Evolutionary conservation across 176 grass and related monocot species (phyloP), one percentile per base, ranked within the genome.

Genomic region (Musa schizocarpa): DNA sequence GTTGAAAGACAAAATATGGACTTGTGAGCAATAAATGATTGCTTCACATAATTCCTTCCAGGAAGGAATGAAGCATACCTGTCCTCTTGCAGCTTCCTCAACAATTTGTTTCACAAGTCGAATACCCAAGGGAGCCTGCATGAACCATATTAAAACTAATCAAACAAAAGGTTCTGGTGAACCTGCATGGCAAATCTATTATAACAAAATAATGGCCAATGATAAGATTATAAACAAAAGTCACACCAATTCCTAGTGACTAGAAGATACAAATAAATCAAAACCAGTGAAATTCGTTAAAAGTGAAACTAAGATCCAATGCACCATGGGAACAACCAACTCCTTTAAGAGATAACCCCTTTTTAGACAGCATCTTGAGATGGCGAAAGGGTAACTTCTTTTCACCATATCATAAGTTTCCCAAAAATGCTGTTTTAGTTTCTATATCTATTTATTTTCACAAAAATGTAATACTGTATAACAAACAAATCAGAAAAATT

Each of bases 41-140:
- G 76, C 2, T 78, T 21, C 27, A 83, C 49, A 76, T 71, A 21
- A 68, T 66, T 69, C n/a, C n/a, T 29, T 68, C 48, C 17, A 52
- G 68, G 19, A 55, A 64, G 69, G 72, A 53, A 83, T 74, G 72
- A 89, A 81, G 72, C 76, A 82, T 86, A 96, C 93, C 75, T 83
- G 79, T 81, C 93, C 89, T 84, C 88, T 83, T 80, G 93, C 78
- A 70, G 85, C 92, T 86, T 92, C 93, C 83, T 96, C 85, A 53
- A 96, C 23, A 69, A 92, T 92, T 54, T 96, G 93, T 52, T 85
- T 69, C 74, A 85, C 67, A 79, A 96, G 87, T 26, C 93, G 80
- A 80, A 96, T 26, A 71, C 93, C 93, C 75, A 96, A 73, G 80
- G 83, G 81, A 83, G 85, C 83, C 93, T 96, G 77, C 53, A 88